These are phyloP conservation scores for Spirogloea muscicola DNA, from an alignment of 139 green algal genomes.

Conservation along the genomic window DNA sequence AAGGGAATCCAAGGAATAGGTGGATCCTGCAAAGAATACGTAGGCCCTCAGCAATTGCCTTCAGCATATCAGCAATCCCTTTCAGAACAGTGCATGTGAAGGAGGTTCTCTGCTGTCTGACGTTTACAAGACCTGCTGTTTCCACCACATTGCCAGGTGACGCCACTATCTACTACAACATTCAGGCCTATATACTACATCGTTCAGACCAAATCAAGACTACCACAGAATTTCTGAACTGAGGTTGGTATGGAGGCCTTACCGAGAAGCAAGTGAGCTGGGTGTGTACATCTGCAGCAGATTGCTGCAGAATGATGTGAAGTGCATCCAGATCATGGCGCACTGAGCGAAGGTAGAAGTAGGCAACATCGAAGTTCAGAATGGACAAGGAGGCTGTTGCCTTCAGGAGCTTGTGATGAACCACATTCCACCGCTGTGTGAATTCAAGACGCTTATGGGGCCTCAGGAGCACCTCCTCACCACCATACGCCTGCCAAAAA, in stretches of 20 bases:
- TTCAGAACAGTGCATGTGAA: background rate
- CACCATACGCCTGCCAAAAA: conserved; percentile 12
- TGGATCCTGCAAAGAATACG: conserved; percentile 14
- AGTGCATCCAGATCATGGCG: conserved; percentile 21
- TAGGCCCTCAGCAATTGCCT: background rate
- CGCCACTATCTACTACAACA: background rate
- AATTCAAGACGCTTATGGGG: background rate
- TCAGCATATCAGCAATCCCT: background rate
- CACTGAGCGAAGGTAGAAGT: conserved; percentile 31
- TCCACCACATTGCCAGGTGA: background rate
- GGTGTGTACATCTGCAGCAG: no score
- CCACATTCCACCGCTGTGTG: conserved; percentile 16
- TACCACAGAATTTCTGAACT: no score
- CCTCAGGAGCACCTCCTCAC: conserved; percentile 18
- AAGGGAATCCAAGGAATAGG: background rate
- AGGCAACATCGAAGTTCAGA: conserved; percentile 15
- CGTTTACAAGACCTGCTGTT: no score
- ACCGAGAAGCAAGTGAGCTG: conserved; percentile 26
- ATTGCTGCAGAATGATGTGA: no score
- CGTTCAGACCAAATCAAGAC: background rate
- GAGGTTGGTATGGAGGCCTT: no score
- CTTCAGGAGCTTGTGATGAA: conserved; percentile 24
- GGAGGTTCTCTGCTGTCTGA: no score
- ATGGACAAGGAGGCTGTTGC: background rate
- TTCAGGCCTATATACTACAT: background rate